Evolutionary conservation across 768 basidiomycete genomes (phyloP).

Genomic region (Xanthoconium stramineum): DNA sequence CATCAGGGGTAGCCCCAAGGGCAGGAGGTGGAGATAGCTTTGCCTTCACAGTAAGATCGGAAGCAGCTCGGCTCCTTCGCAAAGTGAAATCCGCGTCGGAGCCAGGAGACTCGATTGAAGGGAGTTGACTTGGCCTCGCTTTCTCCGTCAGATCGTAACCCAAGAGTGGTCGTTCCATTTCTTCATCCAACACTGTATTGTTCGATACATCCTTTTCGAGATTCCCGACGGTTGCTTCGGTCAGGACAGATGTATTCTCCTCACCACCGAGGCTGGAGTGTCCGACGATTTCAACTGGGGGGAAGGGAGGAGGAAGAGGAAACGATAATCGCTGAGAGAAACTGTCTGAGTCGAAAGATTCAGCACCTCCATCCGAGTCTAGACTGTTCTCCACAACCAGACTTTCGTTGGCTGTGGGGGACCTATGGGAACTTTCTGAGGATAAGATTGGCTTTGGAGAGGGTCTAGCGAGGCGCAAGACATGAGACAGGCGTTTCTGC

Average conservation of each 20-base stretch:
- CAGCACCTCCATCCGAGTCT: neutral
- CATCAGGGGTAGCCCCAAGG: neutral
- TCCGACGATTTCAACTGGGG: constrained; percentile 1
- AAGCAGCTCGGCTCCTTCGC: constrained; percentile 28
- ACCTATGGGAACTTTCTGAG: neutral
- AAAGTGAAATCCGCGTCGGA: neutral
- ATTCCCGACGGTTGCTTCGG: neutral
- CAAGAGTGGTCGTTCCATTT: neutral
- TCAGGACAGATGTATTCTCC: neutral
- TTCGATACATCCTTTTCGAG: neutral
- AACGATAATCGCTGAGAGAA: constrained; percentile 17
- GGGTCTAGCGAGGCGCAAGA: neutral
- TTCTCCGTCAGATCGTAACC: constrained; percentile 17
- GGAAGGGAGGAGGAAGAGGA: constrained; percentile 18
- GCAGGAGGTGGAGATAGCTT: constrained; percentile 2
- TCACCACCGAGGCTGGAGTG: neutral
- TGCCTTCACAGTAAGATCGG: constrained; percentile 31
- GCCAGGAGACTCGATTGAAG: neutral
- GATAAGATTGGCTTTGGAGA: neutral
- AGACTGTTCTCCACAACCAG: neutral
- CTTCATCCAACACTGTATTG: neutral
- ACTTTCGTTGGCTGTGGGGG: neutral
- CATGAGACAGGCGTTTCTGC: neutral
- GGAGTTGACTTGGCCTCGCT: constrained; percentile 4
- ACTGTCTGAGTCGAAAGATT: neutral